Percentiles rank a stretch among this genome's conserved stretches.
phyloP scores from a whole-genome alignment of 2,329 filamentous ascomycete species.

The Amylocarpus encephaloides region DNA sequence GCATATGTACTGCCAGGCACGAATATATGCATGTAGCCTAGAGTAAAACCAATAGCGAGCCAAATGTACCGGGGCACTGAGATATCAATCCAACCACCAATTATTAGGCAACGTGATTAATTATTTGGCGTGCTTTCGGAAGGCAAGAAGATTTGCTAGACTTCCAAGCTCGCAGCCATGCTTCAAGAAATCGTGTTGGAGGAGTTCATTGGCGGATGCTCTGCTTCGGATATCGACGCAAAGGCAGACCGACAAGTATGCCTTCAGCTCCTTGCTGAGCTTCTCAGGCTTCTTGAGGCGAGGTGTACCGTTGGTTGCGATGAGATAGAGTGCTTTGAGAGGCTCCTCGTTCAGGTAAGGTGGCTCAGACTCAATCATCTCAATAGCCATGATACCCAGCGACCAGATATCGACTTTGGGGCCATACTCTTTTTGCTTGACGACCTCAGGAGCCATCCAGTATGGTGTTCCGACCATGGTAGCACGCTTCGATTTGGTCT shows the following conservation, averaged over 20 bases:
- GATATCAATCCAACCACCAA: conserved; percentile 8
- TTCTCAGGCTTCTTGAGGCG: conserved; percentile 97
- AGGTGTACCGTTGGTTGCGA: conserved; percentile 95
- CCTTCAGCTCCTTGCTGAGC: conserved; percentile 94
- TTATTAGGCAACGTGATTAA: conserved; percentile 3
- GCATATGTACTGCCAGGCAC: conserved; percentile 15
- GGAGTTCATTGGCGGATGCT: conserved; percentile 82
- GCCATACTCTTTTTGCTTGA: conserved; percentile 98
- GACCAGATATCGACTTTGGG: conserved; percentile 99
- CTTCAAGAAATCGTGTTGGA: conserved; percentile 90
- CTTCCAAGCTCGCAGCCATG: conserved; percentile 79
- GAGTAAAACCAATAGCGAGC: conserved; percentile 11
- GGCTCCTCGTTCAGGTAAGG: conserved; percentile 98
- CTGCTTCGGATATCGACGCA: conserved; percentile 95
- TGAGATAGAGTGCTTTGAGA: conserved; percentile 92
- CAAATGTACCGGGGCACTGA: conserved; percentile 5
- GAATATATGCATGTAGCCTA: conserved; percentile 18
- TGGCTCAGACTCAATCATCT: conserved; percentile 98
- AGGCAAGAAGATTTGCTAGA: conserved; percentile 80
- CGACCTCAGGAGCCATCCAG: conserved; percentile 99
- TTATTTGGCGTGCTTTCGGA: conserved; percentile 68
- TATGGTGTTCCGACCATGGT: conserved; percentile 99
- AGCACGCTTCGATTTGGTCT: conserved; percentile 92
- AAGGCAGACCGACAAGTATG: conserved; percentile 90
- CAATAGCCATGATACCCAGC: conserved; percentile 97